These are phyloP conservation scores for Xylaria hypoxylon DNA, from an alignment of 2,329 filamentous ascomycete species.

Conservation along the genomic window DNA sequence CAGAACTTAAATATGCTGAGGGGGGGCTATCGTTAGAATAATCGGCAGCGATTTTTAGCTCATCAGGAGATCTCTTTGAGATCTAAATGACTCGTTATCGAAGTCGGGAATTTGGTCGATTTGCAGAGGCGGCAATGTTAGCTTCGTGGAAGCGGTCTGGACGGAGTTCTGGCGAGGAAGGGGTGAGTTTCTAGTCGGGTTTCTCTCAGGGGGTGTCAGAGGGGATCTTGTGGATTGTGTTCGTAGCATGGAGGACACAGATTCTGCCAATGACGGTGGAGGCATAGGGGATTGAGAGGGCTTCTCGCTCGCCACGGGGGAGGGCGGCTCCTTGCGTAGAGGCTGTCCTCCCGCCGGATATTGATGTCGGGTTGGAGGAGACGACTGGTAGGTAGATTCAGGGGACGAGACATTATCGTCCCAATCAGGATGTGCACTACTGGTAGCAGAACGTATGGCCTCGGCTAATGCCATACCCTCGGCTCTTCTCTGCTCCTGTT, in stretches of 20 bases:
- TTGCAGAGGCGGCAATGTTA: constrained; percentile 35
- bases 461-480: constrained; percentile 70
- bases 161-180: constrained; percentile 29
- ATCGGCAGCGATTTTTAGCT: constrained; percentile 42
- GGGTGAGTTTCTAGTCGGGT: constrained; percentile 36
- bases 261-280: constrained; percentile 44
- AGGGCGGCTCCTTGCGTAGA: constrained; percentile 40
- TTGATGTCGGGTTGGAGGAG: constrained; percentile 35
- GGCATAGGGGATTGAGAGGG: constrained; percentile 40
- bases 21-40: constrained; percentile 43
- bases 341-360: constrained; percentile 30
- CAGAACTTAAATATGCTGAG: constrained; percentile 44
- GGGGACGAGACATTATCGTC: constrained; percentile 50
- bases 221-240: constrained; percentile 47
- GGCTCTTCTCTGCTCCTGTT: constrained; percentile 69
- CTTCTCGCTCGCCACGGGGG: constrained; percentile 41
- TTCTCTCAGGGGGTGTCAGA: constrained; percentile 40
- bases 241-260: constrained; percentile 45
- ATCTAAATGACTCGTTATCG: constrained; percentile 36
- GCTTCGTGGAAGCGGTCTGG: constrained; percentile 32
- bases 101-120: constrained; percentile 40
- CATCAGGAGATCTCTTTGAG: constrained; percentile 45
- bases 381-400: constrained; percentile 43
- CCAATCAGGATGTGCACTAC: constrained; percentile 50
- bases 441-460: constrained; percentile 56